Conservation (phyloP, 2,329 filamentous ascomycete species). For the Diaporthe ampelina region DNA sequence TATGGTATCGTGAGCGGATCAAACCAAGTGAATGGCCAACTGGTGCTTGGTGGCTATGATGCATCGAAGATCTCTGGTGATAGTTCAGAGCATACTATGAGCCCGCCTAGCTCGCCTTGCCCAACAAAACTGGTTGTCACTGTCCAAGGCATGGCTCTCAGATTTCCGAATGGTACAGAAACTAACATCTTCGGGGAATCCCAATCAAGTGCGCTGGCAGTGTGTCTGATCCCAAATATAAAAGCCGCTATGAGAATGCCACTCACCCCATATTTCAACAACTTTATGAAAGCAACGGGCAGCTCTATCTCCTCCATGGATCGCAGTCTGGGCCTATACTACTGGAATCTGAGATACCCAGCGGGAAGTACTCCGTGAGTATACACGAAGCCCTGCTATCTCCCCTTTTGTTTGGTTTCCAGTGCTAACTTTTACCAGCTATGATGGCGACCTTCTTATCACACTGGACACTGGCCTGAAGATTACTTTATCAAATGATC, state of each 20-base stretch:
- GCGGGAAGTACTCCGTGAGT: not conserved
- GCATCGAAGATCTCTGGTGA: constrained; percentile 1
- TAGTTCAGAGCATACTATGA: not conserved
- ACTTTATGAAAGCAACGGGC: not conserved
- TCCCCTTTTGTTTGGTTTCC: not conserved
- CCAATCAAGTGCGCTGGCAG: not conserved
- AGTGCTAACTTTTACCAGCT: not conserved
- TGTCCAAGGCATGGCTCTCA: not conserved
- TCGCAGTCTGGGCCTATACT: not conserved
- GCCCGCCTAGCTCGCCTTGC: not conserved
- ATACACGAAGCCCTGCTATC: not conserved
- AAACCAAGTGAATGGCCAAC: not conserved
- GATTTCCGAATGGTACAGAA: not conserved
- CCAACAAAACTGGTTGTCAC: not conserved
- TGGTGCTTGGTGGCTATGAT: not conserved
- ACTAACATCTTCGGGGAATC: not conserved
- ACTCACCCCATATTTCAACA: not conserved
- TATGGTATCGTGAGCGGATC: constrained; percentile 45
- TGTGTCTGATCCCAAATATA: not conserved
- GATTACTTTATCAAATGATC: not conserved
- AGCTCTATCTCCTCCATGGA: not conserved
- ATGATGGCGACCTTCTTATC: not conserved
- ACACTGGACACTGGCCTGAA: not conserved
- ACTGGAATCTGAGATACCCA: constrained; percentile 2
- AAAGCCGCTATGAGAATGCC: not conserved